A percentile compares a stretch with the other conserved stretches of the same genome.
Evolutionary conservation across 768 basidiomycete species (phyloP).

Genomic region (Lactarius akahatsu): DNA sequence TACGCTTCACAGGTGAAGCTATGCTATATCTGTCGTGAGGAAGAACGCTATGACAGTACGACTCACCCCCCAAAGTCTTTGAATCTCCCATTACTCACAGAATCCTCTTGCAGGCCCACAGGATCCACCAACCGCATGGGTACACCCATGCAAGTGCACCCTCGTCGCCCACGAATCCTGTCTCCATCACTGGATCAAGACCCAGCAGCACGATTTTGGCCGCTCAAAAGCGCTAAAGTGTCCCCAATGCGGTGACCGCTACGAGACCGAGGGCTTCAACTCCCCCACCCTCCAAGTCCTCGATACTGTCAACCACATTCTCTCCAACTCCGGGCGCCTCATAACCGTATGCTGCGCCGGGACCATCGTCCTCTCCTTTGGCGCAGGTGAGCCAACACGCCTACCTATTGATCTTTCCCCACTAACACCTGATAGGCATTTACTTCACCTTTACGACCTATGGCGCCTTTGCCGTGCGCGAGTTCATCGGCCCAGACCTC

Average conservation of each 20-base stretch:
- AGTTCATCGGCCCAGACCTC: slow-evolving; percentile 68
- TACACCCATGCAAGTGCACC: slow-evolving; percentile 79
- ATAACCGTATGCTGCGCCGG: slow-evolving; percentile 52
- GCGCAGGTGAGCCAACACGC: slow-evolving; percentile 51
- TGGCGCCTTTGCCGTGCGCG: slow-evolving; percentile 67
- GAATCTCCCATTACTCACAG: not conserved
- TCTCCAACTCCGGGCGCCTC: slow-evolving; percentile 53
- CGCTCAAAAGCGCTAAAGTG: slow-evolving; percentile 68
- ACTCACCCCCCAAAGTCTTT: not conserved
- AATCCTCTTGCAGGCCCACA: slow-evolving; percentile 40
- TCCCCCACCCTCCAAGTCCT: slow-evolving; percentile 52
- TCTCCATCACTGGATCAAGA: slow-evolving; percentile 75
- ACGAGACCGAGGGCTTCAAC: slow-evolving; percentile 66
- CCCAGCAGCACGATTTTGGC: slow-evolving; percentile 56
- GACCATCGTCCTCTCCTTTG: slow-evolving; percentile 52
- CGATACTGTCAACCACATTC: slow-evolving; percentile 47
- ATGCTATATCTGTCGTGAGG: slow-evolving; percentile 80
- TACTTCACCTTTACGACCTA: slow-evolving; percentile 60
- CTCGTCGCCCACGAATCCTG: slow-evolving; percentile 79
- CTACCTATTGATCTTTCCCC: slow-evolving; percentile 21
- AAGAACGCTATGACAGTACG: slow-evolving; percentile 53
- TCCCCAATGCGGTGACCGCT: slow-evolving; percentile 68
- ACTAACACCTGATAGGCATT: slow-evolving; percentile 45
- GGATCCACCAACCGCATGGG: slow-evolving; percentile 59
- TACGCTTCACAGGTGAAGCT: slow-evolving; percentile 53